Percentiles rank a stretch among this genome's conserved stretches.
phyloP scores from a whole-genome alignment of 192 early-diverging fungal species.

The Gaertneriomyces semiglobifer region DNA sequence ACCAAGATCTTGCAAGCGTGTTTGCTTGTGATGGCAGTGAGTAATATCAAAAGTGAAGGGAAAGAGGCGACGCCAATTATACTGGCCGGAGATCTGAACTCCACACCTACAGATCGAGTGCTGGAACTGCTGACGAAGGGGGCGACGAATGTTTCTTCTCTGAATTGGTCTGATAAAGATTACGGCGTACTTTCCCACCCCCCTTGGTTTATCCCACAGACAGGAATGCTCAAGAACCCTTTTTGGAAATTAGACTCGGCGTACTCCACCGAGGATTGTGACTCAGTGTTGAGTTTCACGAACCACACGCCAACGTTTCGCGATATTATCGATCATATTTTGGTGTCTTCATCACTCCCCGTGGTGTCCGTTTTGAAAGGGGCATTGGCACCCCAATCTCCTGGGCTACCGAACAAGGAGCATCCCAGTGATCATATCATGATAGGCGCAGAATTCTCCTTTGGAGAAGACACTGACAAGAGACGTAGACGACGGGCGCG shows the following conservation, averaged over 20 bases:
- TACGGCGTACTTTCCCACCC: background rate
- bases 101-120: slow-evolving; percentile 40
- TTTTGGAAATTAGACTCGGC: slow-evolving; percentile 31
- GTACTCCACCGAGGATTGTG: slow-evolving; percentile 23
- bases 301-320: slow-evolving; percentile 45
- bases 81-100: slow-evolving; percentile 47
- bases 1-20: slow-evolving; percentile 48
- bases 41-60: slow-evolving; percentile 3
- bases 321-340: slow-evolving; percentile 49
- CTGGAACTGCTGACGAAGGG: slow-evolving; percentile 46
- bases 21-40: slow-evolving; percentile 36
- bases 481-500: background rate
- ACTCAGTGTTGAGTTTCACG: slow-evolving; percentile 38
- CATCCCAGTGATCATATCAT: slow-evolving; percentile 20
- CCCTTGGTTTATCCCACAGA: background rate
- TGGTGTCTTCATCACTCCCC: slow-evolving; percentile 29
- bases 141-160: slow-evolving; percentile 17
- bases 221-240: slow-evolving; percentile 7
- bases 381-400: background rate
- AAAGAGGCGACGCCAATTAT: slow-evolving; percentile 37
- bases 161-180: slow-evolving; percentile 5
- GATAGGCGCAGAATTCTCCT: slow-evolving; percentile 2
- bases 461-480: background rate
- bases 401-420: slow-evolving; percentile 9
- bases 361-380: slow-evolving; percentile 42